Evolutionary conservation across 306 rosid genomes (phyloP).

Genomic region (Citrullus mucosospermus): DNA sequence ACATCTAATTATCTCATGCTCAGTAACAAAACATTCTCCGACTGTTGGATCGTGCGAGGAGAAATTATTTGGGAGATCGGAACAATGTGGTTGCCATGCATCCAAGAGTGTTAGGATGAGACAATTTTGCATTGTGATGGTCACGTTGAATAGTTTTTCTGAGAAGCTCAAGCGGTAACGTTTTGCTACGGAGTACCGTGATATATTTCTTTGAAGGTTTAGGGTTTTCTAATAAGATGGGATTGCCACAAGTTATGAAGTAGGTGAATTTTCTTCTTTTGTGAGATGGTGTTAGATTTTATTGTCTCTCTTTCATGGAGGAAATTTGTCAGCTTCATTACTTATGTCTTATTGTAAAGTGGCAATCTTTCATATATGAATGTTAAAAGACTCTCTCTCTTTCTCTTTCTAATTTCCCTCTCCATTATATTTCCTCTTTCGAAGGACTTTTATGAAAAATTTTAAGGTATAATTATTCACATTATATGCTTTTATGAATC

Average conservation of each 20-base stretch:
- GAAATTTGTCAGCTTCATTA: constrained; percentile 87
- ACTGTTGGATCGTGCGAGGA: not conserved
- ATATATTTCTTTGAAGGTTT: not conserved
- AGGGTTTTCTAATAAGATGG: constrained; percentile 24
- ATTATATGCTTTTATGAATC: not conserved
- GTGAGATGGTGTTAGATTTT: constrained; percentile 7
- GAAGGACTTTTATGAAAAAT: not conserved
- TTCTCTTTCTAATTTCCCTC: not conserved
- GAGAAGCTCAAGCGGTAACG: constrained; percentile 30
- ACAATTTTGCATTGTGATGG: not conserved
- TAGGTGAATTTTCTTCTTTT: constrained; percentile 68
- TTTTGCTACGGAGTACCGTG: constrained; percentile 61
- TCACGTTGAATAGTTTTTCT: not conserved
- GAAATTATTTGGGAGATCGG: not conserved
- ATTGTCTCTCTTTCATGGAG: constrained; percentile 28
- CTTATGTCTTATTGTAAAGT: constrained; percentile 6
- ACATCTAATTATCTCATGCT: constrained; percentile 47
- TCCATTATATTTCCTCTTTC: not conserved
- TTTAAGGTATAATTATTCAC: not conserved
- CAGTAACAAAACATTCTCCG: constrained; percentile 68
- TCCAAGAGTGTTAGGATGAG: not conserved
- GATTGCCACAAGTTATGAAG: constrained; percentile 67
- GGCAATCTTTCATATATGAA: constrained; percentile 20
- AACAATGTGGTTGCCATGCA: not conserved
- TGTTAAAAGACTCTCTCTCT: not conserved